Conservation (phyloP, 495 filamentous ascomycete species). For the Melanomma pulvis-pyrius region DNA sequence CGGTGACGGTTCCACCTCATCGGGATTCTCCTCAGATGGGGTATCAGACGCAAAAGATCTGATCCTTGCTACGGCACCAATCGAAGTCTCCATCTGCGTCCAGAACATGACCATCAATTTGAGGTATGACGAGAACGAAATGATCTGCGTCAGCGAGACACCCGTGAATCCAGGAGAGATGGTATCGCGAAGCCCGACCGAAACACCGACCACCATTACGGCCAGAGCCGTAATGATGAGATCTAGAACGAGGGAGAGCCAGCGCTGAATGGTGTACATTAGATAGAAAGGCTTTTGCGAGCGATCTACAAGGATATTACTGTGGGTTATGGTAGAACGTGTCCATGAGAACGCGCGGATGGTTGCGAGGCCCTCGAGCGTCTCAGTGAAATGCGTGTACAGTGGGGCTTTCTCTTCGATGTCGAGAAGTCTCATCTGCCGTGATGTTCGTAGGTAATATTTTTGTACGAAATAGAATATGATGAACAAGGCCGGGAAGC, state of each 20-base stretch:
- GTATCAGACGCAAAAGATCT: slow-evolving; percentile 47
- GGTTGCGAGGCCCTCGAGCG: slow-evolving; percentile 47
- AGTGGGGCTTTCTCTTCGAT: slow-evolving; percentile 55
- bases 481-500: background rate
- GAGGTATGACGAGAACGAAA: slow-evolving; percentile 46
- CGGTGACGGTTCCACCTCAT: background rate
- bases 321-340: slow-evolving; percentile 14
- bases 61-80: slow-evolving; percentile 56
- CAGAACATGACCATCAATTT: slow-evolving; percentile 46
- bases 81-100: slow-evolving; percentile 55
- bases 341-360: slow-evolving; percentile 51
- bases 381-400: slow-evolving; percentile 52
- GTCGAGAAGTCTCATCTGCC: slow-evolving; percentile 62
- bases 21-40: slow-evolving; percentile 41
- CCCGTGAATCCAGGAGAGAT: slow-evolving; percentile 44
- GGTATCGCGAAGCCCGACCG: slow-evolving; percentile 33
- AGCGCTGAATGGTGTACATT: slow-evolving; percentile 50
- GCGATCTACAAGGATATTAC: slow-evolving; percentile 41
- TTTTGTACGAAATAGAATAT: slow-evolving; percentile 54
- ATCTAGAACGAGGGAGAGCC: slow-evolving; percentile 50
- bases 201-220: slow-evolving; percentile 42
- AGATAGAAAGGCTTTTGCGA: slow-evolving; percentile 54
- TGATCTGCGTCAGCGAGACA: slow-evolving; percentile 48
- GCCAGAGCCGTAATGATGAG: slow-evolving; percentile 47
- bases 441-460: slow-evolving; percentile 60